Evolutionary conservation across 345 rosid species (phyloP).

Genomic region (Murraya koenigii): DNA sequence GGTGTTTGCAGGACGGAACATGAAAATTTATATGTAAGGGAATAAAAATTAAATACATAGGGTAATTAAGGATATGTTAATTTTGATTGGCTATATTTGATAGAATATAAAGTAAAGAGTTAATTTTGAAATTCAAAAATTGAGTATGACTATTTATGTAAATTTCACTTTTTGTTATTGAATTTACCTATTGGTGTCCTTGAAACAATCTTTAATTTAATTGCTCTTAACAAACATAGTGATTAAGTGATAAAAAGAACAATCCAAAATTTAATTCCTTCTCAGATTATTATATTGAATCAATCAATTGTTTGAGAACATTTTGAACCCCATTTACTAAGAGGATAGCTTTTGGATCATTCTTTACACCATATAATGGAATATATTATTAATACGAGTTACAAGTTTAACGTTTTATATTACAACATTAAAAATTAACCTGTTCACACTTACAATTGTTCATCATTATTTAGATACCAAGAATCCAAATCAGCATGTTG

Average conservation of each 20-base stretch:
- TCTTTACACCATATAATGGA: background rate
- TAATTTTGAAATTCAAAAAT: too few relatives aligned
- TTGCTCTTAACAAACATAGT: background rate
- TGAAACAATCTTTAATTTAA: background rate
- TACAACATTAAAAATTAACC: background rate
- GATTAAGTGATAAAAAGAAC: background rate
- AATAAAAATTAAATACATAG: too few relatives aligned
- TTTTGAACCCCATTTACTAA: background rate
- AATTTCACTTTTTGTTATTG: too few relatives aligned
- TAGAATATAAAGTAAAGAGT: too few relatives aligned
- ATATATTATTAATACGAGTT: background rate
- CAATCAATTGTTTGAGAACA: background rate
- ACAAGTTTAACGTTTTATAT: background rate
- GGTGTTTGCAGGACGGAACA: too few relatives aligned
- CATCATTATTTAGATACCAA: background rate
- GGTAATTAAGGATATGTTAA: too few relatives aligned
- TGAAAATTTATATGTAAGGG: too few relatives aligned
- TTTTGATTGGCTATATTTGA: too few relatives aligned
- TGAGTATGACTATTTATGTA: too few relatives aligned
- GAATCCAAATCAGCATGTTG: background rate
- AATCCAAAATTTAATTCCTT: background rate
- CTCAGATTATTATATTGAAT: background rate
- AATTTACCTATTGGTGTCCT: background rate
- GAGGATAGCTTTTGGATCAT: background rate
- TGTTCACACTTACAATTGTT: background rate